Base-by-base conservation (phyloP, 1,284 basidiomycete genomes). In the Austroboletus novae-zelandiae region DNA sequence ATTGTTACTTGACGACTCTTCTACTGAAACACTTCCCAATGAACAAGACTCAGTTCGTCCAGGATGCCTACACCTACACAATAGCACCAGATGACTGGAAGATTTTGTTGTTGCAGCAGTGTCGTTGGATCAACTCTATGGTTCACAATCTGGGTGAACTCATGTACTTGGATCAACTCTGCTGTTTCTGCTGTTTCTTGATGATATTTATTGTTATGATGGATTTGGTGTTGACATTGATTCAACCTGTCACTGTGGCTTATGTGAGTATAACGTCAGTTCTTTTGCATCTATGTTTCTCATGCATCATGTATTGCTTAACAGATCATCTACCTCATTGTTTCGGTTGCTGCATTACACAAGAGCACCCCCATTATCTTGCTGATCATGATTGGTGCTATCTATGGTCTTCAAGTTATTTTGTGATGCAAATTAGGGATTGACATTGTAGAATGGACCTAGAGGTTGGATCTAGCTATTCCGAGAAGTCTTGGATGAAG, bases 101-200 rank as follows among this genome's bases (percentile, higher is more conserved):
- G 66, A 88, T 99, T 41, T 72, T 99, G 57, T 76, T 99, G n/a
- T 97, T 93, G 10, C 97, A 99, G 70, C 86, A 95, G 74, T 89
- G 95, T 75, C 89, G 94, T 62, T 99, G 97, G 97, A 99, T 99
- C 74, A 99, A 99, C 75, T 98, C 94, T 35, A 99, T 97, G 0
- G 86, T 99, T 30, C 96, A 99, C 76, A 99, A 99, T 69, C 74
- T 99, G 54, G 91, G 86, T 44, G 96, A 98, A 69, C 78, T 99
- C 35, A 76, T 98, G 55, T 93, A 93, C 74, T 75, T 98, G 61
- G 91, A 95, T 41, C 89, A 94, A 57, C 86, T 98, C 54, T 98
- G 94, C 64, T 93, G 95, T 54, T 96, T 98, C 82, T 98, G 94
- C 65, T 90, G 92, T 75, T 97, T 99, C 80, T 98, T 94, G 4